These are phyloP conservation scores for Syzygium syzygioides DNA, from an alignment of 441 rosid genomes.

Conservation along the genomic window DNA sequence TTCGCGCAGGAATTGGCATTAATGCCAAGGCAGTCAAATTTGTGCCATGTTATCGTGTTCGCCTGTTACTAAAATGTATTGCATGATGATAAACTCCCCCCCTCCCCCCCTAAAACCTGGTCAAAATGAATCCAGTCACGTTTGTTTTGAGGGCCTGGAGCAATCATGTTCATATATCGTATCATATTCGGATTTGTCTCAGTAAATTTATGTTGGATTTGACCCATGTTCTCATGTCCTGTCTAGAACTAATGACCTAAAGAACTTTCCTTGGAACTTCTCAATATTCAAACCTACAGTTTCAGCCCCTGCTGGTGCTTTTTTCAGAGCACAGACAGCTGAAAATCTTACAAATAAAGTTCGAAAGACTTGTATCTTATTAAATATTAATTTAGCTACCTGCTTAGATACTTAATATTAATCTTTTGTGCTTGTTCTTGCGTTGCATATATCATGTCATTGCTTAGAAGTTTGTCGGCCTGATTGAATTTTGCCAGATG, in stretches of 20 bases:
- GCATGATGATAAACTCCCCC: neutral
- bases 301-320: neutral
- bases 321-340: neutral
- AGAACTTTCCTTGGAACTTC: neutral
- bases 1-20: neutral
- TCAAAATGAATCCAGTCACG: neutral
- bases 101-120: accelerated
- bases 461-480: neutral
- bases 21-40: neutral
- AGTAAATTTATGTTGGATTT: accelerated
- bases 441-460: neutral
- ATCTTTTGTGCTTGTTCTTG: neutral
- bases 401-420: neutral
- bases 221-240: neutral
- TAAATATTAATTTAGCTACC: neutral
- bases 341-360: neutral
- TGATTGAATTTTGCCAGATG: neutral
- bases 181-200: neutral
- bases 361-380: neutral
- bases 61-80: neutral
- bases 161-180: neutral
- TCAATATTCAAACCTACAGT: neutral
- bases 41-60: neutral
- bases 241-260: neutral
- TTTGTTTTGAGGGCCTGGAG: neutral